phyloP scores from a whole-genome alignment of 352 stramenopile species.

The Aphanomyces astaci region DNA sequence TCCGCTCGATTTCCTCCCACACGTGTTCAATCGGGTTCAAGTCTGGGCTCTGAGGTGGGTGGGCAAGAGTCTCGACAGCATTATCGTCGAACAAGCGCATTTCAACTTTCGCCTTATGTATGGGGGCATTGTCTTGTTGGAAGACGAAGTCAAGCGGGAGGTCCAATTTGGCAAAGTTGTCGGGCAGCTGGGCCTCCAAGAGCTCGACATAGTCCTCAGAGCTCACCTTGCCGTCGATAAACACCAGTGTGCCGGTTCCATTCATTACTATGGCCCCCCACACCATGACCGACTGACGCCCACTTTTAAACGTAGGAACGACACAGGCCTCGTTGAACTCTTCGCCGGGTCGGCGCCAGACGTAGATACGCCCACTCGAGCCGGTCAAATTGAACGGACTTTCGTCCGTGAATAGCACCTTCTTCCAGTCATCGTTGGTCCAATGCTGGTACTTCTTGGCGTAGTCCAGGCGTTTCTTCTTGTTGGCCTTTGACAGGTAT shows the following conservation, averaged over 20 bases:
- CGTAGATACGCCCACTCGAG: background rate
- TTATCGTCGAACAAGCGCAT: background rate
- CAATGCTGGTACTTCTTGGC: background rate
- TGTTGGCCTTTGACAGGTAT: background rate
- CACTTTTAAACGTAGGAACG: conserved; percentile 5
- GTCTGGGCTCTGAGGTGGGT: conserved; percentile 13
- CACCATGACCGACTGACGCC: background rate
- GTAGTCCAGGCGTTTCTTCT: background rate
- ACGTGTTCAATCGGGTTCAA: conserved; percentile 18
- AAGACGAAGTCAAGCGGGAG: background rate
- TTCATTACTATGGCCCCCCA: background rate
- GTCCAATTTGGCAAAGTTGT: background rate
- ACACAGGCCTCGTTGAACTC: background rate
- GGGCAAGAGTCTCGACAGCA: background rate
- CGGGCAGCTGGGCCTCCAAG: background rate
- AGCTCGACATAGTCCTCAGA: background rate
- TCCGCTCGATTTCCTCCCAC: conserved; percentile 1
- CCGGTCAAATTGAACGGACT: background rate
- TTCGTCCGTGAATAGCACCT: conserved; percentile 10
- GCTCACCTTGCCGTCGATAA: conserved; percentile 4
- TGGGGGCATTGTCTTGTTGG: conserved; percentile 2
- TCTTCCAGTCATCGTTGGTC: background rate
- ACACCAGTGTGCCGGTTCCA: background rate
- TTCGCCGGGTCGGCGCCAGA: conserved; percentile 7
- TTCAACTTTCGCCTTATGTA: background rate